Evolutionary conservation across 2,329 filamentous ascomycete genomes (phyloP).

Genomic region (Cladosporium sp.): DNA sequence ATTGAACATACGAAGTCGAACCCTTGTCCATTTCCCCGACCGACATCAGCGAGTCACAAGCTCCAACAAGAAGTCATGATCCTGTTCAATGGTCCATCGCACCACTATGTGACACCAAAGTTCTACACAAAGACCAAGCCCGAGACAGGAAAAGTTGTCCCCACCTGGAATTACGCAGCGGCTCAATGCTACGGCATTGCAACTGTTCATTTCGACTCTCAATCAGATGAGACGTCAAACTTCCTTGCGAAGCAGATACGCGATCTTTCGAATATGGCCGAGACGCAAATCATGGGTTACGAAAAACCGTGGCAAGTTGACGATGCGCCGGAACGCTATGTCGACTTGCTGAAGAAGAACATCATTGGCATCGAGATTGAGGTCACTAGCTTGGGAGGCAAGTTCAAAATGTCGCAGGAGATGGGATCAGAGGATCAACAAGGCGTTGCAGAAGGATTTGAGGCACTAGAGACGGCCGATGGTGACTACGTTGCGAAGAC

Average conservation of each 20-base stretch:
- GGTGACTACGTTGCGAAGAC: conserved; percentile 17
- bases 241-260: conserved; percentile 56
- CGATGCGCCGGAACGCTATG: conserved; percentile 58
- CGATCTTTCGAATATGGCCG: conserved; percentile 54
- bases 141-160: conserved; percentile 63
- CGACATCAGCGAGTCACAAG: conserved; percentile 16
- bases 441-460: conserved; percentile 61
- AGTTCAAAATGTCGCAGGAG: conserved; percentile 69
- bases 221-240: conserved; percentile 43
- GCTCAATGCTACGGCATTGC: conserved; percentile 64
- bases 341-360: conserved; percentile 46
- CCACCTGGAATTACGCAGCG: conserved; percentile 70
- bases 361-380: conserved; percentile 54
- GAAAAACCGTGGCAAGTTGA: conserved; percentile 55
- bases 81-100: conserved; percentile 58
- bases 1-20: conserved; percentile 44
- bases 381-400: conserved; percentile 58
- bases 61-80: conserved; percentile 58
- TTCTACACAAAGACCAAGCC: conserved; percentile 69
- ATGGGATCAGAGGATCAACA: conserved; percentile 52
- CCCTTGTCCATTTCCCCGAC: conserved; percentile 21
- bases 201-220: conserved; percentile 54
- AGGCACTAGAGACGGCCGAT: conserved; percentile 42
- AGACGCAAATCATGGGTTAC: conserved; percentile 59
- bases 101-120: conserved; percentile 68